Evolutionary conservation across 768 basidiomycete species (phyloP).

Genomic region (Suillus ampliporus): DNA sequence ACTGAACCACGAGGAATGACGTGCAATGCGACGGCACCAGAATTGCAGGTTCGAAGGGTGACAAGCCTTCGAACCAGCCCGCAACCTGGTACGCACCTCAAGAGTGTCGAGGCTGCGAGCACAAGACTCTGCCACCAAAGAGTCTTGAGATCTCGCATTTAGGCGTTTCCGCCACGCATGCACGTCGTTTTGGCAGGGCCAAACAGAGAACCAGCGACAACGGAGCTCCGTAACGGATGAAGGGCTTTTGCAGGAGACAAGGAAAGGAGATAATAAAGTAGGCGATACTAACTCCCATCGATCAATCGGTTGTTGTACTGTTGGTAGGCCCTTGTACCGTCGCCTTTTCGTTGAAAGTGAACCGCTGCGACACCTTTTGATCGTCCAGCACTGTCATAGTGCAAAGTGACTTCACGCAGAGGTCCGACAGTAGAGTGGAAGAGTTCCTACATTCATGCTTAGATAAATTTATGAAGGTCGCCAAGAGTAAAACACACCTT

Average conservation of each 20-base stretch:
- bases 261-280: slow-evolving; percentile 41
- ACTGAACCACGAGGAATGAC: slow-evolving; percentile 34
- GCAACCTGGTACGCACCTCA: slow-evolving; percentile 31
- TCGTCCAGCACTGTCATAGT: slow-evolving; percentile 83
- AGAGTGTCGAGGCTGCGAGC: slow-evolving; percentile 30
- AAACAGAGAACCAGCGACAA: slow-evolving; percentile 28
- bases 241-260: slow-evolving; percentile 27
- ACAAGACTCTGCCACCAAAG: slow-evolving; percentile 35
- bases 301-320: slow-evolving; percentile 99
- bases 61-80: slow-evolving; percentile 32
- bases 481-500: slow-evolving; percentile 57
- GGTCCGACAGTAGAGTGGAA: slow-evolving; percentile 91
- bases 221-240: slow-evolving; percentile 24
- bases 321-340: slow-evolving; percentile 89
- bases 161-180: slow-evolving; percentile 18
- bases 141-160: slow-evolving; percentile 37
- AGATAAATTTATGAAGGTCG: slow-evolving; percentile 11
- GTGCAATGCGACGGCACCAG: slow-evolving; percentile 29
- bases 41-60: slow-evolving; percentile 32
- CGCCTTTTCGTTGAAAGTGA: slow-evolving; percentile 83
- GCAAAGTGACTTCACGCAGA: slow-evolving; percentile 80
- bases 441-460: slow-evolving; percentile 68
- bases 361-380: slow-evolving; percentile 93
- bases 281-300: slow-evolving; percentile 99
- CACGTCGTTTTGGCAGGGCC: slow-evolving; percentile 18